Base-by-base conservation (phyloP, 2,329 filamentous ascomycete genomes). In the Sporothrix luriei region DNA sequence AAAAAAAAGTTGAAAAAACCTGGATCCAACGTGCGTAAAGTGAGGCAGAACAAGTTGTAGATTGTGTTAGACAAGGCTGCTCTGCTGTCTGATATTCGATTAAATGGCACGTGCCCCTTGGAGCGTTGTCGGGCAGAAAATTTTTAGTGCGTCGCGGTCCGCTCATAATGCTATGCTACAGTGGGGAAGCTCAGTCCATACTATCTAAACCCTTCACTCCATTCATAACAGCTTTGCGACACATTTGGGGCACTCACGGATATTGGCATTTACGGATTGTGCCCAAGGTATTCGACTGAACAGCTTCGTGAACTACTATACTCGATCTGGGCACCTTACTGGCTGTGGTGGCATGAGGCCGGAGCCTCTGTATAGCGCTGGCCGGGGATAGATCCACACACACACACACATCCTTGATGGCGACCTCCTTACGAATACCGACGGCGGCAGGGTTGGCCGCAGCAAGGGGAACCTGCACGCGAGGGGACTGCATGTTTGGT, bases 1-100 rank as follows among this genome's bases (percentile, higher is more conserved):
- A 61, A 59, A 67, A 62, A 69, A 66, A 49, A 24, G 13, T 38
- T n/a, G 9, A 55, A 68, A 64, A 51, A 57, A 21, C 1, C n/a
- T 33, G 49, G 4, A n/a, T 54, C 26, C 33, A 68, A 46, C 40
- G 43, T 14, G 19, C 2, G 10, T 49, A 14, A 51, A 38, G 33
- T 33, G 4, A 33, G 1, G 33, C 33, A 33, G 33, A 33, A 33
- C 33, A 33, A 33, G 33, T 33, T 7, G 33, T 33, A 33, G 52
- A 19, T 55, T n/a, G n/a, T n/a, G 26, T 57, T 14, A 57, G 55
- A 19, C 55, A 11, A 59, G 55, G 29, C 55, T 59, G 55, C 4
- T 13, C 2, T n/a, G n/a, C n/a, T n/a, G n/a, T n/a, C n/a, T n/a
- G n/a, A n/a, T n/a, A 19, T 19, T 33, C 19, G 3, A n/a, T 16